Percentiles rank a stretch among this genome's conserved stretches.
These are phyloP conservation scores for Aspergillus pseudotamarii DNA, from an alignment of 2,329 filamentous ascomycete genomes.

Conservation along the genomic window DNA sequence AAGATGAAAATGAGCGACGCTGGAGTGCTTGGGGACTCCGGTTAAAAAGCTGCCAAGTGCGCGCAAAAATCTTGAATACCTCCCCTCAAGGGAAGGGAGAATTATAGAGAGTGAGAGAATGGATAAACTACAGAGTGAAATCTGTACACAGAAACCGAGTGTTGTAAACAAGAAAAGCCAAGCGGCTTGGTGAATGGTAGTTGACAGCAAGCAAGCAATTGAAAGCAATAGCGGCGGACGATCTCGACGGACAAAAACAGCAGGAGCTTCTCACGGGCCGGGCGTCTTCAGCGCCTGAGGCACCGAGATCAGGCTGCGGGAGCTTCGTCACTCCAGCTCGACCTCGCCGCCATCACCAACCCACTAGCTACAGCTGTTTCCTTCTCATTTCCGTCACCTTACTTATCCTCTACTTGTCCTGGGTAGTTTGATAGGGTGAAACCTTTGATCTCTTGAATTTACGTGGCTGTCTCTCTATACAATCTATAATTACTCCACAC, in stretches of 20 bases:
- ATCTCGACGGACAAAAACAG: slow-evolving; percentile 24
- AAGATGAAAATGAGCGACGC: slow-evolving; percentile 46
- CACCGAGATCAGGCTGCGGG: slow-evolving; percentile 36
- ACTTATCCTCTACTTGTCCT: not conserved
- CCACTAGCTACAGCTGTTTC: not conserved
- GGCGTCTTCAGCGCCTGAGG: slow-evolving; percentile 27
- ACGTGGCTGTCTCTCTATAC: slow-evolving; percentile 17
- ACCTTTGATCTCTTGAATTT: not conserved
- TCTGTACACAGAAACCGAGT: not conserved
- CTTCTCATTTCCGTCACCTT: not conserved
- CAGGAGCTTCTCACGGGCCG: slow-evolving; percentile 13
- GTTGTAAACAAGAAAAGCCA: not conserved
- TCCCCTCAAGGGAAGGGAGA: slow-evolving; percentile 28
- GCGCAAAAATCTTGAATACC: slow-evolving; percentile 49
- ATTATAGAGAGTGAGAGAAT: slow-evolving; percentile 9
- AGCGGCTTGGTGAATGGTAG: not conserved
- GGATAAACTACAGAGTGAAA: slow-evolving; percentile 12
- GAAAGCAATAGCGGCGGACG: not conserved
- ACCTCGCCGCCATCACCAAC: slow-evolving; percentile 15
- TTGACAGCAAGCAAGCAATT: slow-evolving; percentile 1
- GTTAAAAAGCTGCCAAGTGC: slow-evolving; percentile 43
- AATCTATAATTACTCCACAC: slow-evolving; percentile 25
- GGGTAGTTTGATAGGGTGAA: not conserved
- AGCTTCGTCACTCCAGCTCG: slow-evolving; percentile 48
- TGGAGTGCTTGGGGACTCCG: slow-evolving; percentile 47